Evolutionary conservation across 2,329 filamentous ascomycete species (phyloP), one percentile per base, ranked within the genome.

Genomic region (Colletotrichum acutatum): DNA sequence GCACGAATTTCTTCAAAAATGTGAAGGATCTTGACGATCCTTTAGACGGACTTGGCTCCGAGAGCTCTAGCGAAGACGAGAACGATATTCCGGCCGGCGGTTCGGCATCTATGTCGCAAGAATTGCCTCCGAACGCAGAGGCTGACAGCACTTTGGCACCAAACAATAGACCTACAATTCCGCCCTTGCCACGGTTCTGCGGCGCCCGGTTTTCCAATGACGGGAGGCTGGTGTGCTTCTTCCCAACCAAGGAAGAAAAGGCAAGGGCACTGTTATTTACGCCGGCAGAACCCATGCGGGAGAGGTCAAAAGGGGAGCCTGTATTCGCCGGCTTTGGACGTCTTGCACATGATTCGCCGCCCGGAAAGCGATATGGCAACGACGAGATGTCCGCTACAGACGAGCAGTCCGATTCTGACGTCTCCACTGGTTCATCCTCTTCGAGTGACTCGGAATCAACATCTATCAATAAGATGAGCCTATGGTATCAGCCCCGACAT

Each of bases 21-120:
- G 89, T 92, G 12, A 87, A 91, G 75, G 91, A 93, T 75, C 81
- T 91, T 8, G 90, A 90, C 66, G 87, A 90, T 77, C 86, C 87
- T 59, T 78, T 89, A 6, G 89, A 88, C 71, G 89, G 84, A 3
- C 81, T 91, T 46, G 88, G 85, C 34, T 93, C 94, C 70, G 94
- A 97, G 75, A 96, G 94, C 76, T 98, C 95, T 3, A 97, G 94
- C 77, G 93, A 95, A 74, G 94, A 95, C 75, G 94, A 95, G 26
- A 85, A 85, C 58, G 85, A 87, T 28, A 87, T 89, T 12, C 85
- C 86, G 0, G 79, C 86, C 2, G 87, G 87, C 4, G 87, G 86
- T 22, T 89, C 87, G 9, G 87, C 86, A 14, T 87, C 88, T 66
- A 89, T 92, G 88, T 91, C 90, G 7, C 90, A 91, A 75, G 90